phyloP scores from a whole-genome alignment of 2,329 filamentous ascomycete genomes.

The Aspergillus thermomutatus region DNA sequence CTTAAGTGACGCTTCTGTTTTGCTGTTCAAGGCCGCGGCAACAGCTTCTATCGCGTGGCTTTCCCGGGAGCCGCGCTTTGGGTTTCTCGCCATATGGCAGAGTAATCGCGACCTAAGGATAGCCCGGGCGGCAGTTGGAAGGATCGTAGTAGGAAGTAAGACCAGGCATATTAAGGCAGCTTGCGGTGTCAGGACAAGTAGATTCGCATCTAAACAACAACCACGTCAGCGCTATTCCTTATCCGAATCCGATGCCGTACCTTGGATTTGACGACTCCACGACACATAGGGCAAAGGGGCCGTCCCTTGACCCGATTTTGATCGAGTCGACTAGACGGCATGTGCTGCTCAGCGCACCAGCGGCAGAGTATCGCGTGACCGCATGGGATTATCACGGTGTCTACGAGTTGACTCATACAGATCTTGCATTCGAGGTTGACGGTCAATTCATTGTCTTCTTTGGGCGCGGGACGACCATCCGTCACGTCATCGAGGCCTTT shows the following conservation, averaged over 20 bases:
- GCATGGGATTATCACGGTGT: conserved; percentile 52
- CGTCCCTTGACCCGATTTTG: conserved; percentile 12
- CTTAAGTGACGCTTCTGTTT: no score
- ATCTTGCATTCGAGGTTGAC: conserved; percentile 51
- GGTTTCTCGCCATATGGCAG: not conserved
- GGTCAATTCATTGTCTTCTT: conserved; percentile 48
- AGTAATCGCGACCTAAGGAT: not conserved
- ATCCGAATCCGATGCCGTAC: conserved; percentile 12
- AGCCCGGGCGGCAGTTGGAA: not conserved
- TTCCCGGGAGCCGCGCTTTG: not conserved
- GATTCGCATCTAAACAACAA: conserved; percentile 4
- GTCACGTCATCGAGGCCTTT: conserved; percentile 46
- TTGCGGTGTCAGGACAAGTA: conserved; percentile 1
- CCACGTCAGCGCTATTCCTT: not conserved
- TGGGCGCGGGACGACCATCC: conserved; percentile 45
- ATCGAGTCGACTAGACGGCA: conserved; percentile 43
- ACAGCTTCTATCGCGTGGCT: no score
- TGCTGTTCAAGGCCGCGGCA: no score
- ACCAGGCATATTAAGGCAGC: not conserved
- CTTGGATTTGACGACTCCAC: conserved; percentile 25
- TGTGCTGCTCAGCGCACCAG: conserved; percentile 53
- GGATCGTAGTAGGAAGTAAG: not conserved
- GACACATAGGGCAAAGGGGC: conserved; percentile 28
- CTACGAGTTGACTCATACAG: conserved; percentile 52
- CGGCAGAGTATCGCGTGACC: conserved; percentile 54